A percentile compares a stretch with the other conserved stretches of the same genome.
Evolutionary conservation across 2,329 filamentous ascomycete species (phyloP).

Genomic region (Fusarium sulawesiense): DNA sequence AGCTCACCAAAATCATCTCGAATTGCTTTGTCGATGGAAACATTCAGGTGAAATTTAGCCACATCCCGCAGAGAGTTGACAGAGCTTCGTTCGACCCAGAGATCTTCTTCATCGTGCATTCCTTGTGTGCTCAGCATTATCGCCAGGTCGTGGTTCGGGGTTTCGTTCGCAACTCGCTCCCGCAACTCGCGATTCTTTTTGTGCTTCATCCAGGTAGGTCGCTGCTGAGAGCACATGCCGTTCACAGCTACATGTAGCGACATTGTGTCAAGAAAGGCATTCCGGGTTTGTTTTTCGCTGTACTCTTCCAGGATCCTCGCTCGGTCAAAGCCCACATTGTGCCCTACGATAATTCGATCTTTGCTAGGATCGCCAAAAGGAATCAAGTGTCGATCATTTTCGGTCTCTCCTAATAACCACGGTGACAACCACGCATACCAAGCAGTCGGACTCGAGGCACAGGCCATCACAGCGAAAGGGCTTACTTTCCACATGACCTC

Average conservation of each 20-base stretch:
- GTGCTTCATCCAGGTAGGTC: constrained; percentile 97
- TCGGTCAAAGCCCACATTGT: constrained; percentile 95
- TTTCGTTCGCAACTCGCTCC: constrained; percentile 80
- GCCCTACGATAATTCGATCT: constrained; percentile 85
- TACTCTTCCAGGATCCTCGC: constrained; percentile 93
- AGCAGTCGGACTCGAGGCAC: constrained; percentile 85
- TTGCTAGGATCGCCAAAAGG: constrained; percentile 82
- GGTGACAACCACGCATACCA: constrained; percentile 99
- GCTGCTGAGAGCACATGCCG: constrained; percentile 97
- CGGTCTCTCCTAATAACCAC: constrained; percentile 87
- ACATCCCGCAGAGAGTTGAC: constrained; percentile 96
- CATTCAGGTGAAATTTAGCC: constrained; percentile 93
- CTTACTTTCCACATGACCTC: constrained; percentile 97
- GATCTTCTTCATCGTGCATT: constrained; percentile 88
- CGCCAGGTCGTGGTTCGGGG: constrained; percentile 76
- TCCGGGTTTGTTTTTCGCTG: constrained; percentile 81
- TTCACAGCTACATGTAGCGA: constrained; percentile 97
- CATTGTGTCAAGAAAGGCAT: constrained; percentile 96
- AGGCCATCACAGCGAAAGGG: constrained; percentile 95
- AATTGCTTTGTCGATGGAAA: constrained; percentile 89
- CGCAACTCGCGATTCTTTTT: constrained; percentile 88
- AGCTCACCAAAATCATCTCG: constrained; percentile 89
- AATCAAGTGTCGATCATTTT: constrained; percentile 82
- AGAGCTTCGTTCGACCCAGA: constrained; percentile 95
- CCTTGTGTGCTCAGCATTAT: constrained; percentile 75